Evolutionary conservation across 352 stramenopile genomes (phyloP).

Genomic region (Globisporangium emineosum): DNA sequence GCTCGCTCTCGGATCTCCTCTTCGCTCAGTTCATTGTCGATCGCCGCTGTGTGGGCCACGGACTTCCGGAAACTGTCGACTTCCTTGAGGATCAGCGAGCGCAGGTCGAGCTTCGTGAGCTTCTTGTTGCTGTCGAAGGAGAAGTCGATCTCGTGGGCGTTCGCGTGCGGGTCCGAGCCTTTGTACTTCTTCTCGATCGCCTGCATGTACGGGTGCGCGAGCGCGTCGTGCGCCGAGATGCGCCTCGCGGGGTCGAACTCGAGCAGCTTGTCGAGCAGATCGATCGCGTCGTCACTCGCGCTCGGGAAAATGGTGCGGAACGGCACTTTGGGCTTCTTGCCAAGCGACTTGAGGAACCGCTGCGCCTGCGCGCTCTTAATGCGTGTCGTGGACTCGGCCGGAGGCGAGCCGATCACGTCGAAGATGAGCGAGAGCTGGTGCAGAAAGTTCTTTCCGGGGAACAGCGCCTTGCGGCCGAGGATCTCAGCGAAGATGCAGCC

Average conservation of each 20-base stretch:
- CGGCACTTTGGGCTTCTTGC: slow-evolving; percentile 51
- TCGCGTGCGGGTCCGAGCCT: slow-evolving; percentile 31
- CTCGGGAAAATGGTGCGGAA: slow-evolving; percentile 51
- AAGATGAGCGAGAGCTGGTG: slow-evolving; percentile 81
- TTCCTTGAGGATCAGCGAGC: slow-evolving; percentile 66
- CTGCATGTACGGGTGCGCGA: slow-evolving; percentile 69
- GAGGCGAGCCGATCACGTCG: slow-evolving; percentile 63
- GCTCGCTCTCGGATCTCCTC: slow-evolving; percentile 15
- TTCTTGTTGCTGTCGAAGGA: slow-evolving; percentile 71
- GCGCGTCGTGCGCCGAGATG: slow-evolving; percentile 54
- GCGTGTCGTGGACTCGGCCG: slow-evolving; percentile 32
- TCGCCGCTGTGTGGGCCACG: slow-evolving; percentile 14
- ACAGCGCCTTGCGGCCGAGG: slow-evolving; percentile 66
- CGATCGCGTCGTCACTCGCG: slow-evolving; percentile 48
- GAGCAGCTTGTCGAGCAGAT: slow-evolving; percentile 61
- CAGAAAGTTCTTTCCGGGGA: slow-evolving; percentile 79
- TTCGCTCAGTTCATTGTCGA: slow-evolving; percentile 7
- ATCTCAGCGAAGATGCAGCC: slow-evolving; percentile 84
- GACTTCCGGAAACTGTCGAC: slow-evolving; percentile 53
- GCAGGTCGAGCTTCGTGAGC: slow-evolving; percentile 63
- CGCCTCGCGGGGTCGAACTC: slow-evolving; percentile 62
- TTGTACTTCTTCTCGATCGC: slow-evolving; percentile 68
- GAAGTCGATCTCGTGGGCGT: slow-evolving; percentile 43
- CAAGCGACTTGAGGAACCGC: slow-evolving; percentile 62
- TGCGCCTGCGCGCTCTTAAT: slow-evolving; percentile 78